Conservation (phyloP, 2,329 filamentous ascomycete species). For the Diaporthe vexans region DNA sequence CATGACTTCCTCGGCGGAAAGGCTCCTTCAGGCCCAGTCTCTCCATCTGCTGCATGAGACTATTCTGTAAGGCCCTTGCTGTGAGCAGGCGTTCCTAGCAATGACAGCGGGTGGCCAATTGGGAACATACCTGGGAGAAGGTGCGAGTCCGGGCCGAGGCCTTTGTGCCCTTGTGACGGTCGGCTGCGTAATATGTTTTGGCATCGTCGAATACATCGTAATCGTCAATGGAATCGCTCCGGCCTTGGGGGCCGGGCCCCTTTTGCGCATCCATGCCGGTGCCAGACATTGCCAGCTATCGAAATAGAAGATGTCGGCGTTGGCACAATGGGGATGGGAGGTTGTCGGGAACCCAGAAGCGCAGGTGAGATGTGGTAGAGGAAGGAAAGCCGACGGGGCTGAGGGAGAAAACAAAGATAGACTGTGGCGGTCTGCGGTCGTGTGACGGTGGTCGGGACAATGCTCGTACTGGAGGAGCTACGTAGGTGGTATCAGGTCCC, state of each 20-base stretch:
- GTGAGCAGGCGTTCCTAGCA: constrained; percentile 48
- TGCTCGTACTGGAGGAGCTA: constrained; percentile 1
- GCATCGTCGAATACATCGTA: constrained; percentile 68
- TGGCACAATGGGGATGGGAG: constrained; percentile 1
- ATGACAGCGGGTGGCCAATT: background rate
- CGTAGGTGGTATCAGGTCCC: constrained; percentile 25
- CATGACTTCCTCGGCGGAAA: constrained; percentile 71
- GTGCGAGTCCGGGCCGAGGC: constrained; percentile 67
- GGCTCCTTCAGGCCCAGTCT: constrained; percentile 66
- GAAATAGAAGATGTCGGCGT: constrained; percentile 6
- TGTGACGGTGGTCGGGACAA: constrained; percentile 24
- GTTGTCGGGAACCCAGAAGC: background rate
- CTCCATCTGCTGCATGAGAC: constrained; percentile 67
- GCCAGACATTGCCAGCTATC: constrained; percentile 39
- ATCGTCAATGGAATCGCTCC: constrained; percentile 60
- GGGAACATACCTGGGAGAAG: constrained; percentile 65
- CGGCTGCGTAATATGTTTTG: constrained; percentile 71
- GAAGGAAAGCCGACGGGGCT: background rate
- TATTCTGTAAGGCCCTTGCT: constrained; percentile 57
- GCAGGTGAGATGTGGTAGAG: background rate
- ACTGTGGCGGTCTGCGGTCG: constrained; percentile 32
- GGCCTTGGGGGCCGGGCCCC: constrained; percentile 26
- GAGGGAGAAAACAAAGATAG: constrained; percentile 7
- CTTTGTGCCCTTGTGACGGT: constrained; percentile 63
- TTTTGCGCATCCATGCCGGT: constrained; percentile 30